Evolutionary conservation across 495 filamentous ascomycete species (phyloP), one percentile per base, ranked within the genome.

Genomic region (Lineolata rhizophorae): DNA sequence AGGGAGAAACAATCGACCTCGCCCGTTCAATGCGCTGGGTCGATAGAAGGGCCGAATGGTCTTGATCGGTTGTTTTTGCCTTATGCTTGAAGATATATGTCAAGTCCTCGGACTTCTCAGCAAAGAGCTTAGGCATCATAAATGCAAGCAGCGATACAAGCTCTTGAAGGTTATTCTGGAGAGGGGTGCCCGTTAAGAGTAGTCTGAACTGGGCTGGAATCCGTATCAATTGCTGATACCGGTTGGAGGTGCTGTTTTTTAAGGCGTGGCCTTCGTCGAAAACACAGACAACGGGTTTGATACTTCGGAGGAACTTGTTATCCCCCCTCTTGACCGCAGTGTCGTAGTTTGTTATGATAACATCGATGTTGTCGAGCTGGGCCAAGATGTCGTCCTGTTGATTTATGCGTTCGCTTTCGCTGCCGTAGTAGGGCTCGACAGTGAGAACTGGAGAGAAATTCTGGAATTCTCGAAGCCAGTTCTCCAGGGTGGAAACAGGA

Each of bases 111-210:
- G 68, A 63, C 27, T 72, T 63, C 28, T 75, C 64, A 3, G 59
- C 50, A 50, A 97, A 95, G 2, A 94, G 58, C 5, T 65, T 58
- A 0, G 87, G 87, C 43, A 95, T 70, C 41, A 97, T 82, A 45
- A 97, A 95, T 2, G 73, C 75, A 2, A 97, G 67, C 12, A 97
- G 58, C 2, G 83, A 77, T 1, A 78, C 70, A 27, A 97, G 64
- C 50, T 97, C 87, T 46, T 79, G 76, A 3, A 97, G 64, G 43
- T 93, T 95, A 53, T 97, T 97, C 47, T 97, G 87, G 9, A 97
- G 59, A 0, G 87, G 87, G 0, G 87, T 97, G 3, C 87, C 87
- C 2, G 84, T 95, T 16, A 97, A 60, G 8, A 97, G 63, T 3
- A 95, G 60, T 11, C 78, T 65, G 60, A 87, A 93, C 13, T 61